A percentile compares a stretch with the other conserved stretches of the same genome.
Evolutionary conservation across 495 filamentous ascomycete genomes (phyloP).

Genomic region (Aspergillus conjunctus): DNA sequence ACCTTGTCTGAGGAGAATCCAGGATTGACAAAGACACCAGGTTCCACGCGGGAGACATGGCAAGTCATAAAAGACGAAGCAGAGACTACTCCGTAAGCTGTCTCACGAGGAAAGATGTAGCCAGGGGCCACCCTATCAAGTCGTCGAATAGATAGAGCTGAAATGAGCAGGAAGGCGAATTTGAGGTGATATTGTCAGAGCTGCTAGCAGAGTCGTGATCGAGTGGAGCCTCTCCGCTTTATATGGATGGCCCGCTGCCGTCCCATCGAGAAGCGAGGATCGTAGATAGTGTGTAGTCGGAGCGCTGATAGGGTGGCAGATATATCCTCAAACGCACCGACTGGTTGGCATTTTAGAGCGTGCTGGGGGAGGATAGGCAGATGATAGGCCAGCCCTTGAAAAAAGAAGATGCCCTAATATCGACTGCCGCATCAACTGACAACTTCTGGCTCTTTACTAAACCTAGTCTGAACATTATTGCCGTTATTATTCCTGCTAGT

Average conservation of each 20-base stretch:
- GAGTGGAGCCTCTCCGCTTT: not conserved
- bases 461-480: not conserved
- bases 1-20: not conserved
- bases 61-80: not conserved
- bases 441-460: not conserved
- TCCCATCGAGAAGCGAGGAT: not conserved
- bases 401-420: slow-evolving; percentile 14
- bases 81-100: not conserved
- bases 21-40: not conserved
- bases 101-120: not conserved
- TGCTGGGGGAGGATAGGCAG: not conserved
- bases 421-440: slow-evolving; percentile 19
- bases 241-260: not conserved
- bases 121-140: not conserved
- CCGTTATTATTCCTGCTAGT: not conserved
- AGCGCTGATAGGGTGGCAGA: not conserved
- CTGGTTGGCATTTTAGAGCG: not conserved
- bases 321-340: not conserved
- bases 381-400: slow-evolving; percentile 3
- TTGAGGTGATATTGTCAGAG: not conserved
- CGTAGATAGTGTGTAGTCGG: not conserved
- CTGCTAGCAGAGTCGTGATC: not conserved
- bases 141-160: not conserved
- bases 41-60: not conserved
- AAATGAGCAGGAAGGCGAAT: not conserved